Percentiles rank a stretch among this genome's conserved stretches.
These are phyloP conservation scores for Triglochin maritima DNA, from an alignment of 106 monocot genomes.

Conservation along the genomic window DNA sequence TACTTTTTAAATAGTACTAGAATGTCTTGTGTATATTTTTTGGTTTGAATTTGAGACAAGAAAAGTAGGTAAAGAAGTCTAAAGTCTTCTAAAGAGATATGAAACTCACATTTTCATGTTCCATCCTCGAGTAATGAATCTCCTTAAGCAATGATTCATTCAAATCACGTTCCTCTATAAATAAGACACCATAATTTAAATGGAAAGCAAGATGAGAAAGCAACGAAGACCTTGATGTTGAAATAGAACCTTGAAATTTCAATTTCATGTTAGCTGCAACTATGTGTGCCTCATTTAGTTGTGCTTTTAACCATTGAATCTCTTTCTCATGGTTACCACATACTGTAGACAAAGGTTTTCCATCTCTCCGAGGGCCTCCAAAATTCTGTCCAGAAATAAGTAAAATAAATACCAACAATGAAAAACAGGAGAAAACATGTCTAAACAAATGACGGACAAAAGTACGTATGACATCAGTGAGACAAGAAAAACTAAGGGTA, in stretches of 20 bases:
- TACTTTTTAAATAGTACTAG: too few species aligned
- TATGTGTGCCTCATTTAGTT: conserved; percentile 8
- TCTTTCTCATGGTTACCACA: conserved; percentile 3
- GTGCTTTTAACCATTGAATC: conserved; percentile 1
- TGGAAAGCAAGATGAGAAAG: background rate
- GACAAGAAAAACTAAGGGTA: too few species aligned
- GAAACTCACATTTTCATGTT: conserved; percentile 11
- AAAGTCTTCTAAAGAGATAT: background rate
- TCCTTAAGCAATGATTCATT: conserved; percentile 7
- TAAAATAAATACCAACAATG: too few species aligned
- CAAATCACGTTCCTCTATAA: conserved; percentile 9
- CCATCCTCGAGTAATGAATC: conserved; percentile 11
- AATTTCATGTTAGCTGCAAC: conserved; percentile 6
- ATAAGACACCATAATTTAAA: background rate
- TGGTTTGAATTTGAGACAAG: too few species aligned
- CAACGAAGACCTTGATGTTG: background rate
- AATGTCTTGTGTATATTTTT: too few species aligned
- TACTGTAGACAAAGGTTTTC: background rate
- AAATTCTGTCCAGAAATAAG: too few species aligned
- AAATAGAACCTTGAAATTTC: conserved; percentile 12
- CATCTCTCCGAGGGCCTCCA: background rate
- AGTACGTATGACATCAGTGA: too few species aligned
- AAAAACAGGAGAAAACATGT: too few species aligned
- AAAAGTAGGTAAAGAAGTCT: too few species aligned
- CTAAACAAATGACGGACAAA: too few species aligned